Percentiles rank a stretch among this genome's conserved stretches.
phyloP scores from a whole-genome alignment of 257 asterid species.

The Mentha longifolia region DNA sequence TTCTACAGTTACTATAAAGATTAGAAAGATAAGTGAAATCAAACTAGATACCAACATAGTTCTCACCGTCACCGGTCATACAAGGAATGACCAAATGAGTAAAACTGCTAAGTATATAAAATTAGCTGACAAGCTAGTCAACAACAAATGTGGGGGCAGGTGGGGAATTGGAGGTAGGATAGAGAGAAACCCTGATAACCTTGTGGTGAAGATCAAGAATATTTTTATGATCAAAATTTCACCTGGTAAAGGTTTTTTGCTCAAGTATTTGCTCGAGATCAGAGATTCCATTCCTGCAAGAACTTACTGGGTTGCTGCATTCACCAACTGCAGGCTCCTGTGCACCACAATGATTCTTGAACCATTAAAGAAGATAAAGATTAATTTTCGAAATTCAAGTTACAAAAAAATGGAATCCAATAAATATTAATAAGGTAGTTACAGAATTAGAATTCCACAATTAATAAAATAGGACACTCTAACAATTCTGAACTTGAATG shows the following conservation, averaged over 20 bases:
- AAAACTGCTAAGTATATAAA: neutral
- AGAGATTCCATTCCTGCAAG: constrained; percentile 44
- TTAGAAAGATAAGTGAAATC: neutral
- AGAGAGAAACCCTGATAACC: neutral
- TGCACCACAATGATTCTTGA: constrained; percentile 43
- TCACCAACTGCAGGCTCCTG: constrained; percentile 42
- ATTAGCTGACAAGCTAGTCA: constrained; percentile 2
- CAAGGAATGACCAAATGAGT: neutral
- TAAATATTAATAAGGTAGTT: constrained; percentile 6
- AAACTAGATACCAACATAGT: neutral
- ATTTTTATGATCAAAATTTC: constrained; percentile 8
- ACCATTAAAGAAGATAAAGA: constrained; percentile 17
- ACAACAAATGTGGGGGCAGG: neutral
- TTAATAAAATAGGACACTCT: neutral
- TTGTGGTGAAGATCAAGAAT: constrained; percentile 4
- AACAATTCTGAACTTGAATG: neutral
- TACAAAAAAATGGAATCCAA: neutral
- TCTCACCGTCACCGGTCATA: neutral
- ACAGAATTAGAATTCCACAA: neutral
- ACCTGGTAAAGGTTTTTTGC: constrained; percentile 72
- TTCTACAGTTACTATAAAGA: constrained; percentile 4
- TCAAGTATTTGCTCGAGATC: constrained; percentile 69
- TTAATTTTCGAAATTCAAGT: neutral
- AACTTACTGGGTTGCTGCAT: constrained; percentile 34
- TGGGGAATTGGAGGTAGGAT: neutral